phyloP scores from a whole-genome alignment of 495 filamentous ascomycete genomes.

The Aspergillus indologenus region DNA sequence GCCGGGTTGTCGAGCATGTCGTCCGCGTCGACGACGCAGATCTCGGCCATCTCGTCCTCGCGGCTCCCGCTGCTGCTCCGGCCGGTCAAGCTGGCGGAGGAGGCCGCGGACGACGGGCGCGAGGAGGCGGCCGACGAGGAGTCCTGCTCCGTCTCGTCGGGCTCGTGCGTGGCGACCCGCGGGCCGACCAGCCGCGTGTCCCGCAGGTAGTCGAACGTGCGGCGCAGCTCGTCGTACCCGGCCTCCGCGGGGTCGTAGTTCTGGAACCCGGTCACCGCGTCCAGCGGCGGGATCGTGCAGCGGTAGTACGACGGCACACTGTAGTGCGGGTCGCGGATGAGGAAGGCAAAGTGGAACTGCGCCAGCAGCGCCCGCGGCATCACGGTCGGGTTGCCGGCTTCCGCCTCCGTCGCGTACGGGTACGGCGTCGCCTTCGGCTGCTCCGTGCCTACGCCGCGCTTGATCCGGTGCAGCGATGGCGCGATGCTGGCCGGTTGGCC shows the following conservation, averaged over 20 bases:
- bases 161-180: conserved; percentile 45
- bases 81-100: conserved; percentile 9
- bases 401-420: conserved; percentile 54
- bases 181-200: conserved; percentile 62
- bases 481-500: conserved; percentile 65
- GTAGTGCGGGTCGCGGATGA: conserved; percentile 87
- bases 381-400: conserved; percentile 76
- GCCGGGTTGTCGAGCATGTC: conserved; percentile 83
- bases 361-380: conserved; percentile 65
- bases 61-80: conserved; percentile 22
- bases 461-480: conserved; percentile 63
- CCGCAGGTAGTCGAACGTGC: conserved; percentile 78
- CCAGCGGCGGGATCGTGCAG: conserved; percentile 89
- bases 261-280: conserved; percentile 77
- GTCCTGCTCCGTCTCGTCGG: conserved; percentile 23
- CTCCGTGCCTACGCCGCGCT: conserved; percentile 60
- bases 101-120: neutral
- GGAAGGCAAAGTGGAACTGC: conserved; percentile 90
- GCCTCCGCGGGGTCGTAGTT: conserved; percentile 82
- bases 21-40: conserved; percentile 93
- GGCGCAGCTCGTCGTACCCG: conserved; percentile 82
- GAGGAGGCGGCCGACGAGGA: neutral
- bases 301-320: conserved; percentile 92
- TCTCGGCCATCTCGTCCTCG: conserved; percentile 44
- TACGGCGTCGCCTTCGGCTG: conserved; percentile 34